Base-by-base conservation (phyloP, 148 eudicot species). In the Persicaria tinctoria region DNA sequence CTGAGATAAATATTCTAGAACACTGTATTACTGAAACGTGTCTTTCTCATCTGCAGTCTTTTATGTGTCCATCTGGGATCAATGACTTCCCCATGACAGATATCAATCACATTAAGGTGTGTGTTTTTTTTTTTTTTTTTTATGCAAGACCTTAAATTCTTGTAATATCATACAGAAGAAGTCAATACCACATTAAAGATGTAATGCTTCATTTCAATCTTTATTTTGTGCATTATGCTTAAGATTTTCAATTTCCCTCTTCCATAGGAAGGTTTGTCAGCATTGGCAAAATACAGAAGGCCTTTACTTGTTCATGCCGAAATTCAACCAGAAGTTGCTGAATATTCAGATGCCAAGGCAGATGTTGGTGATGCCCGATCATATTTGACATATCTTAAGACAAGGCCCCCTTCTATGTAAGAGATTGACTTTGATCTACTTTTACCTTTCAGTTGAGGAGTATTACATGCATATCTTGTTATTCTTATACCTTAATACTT, bases 11-110 rank as follows among this genome's bases (percentile, higher is more conserved):
- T 17, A 13, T 38, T 41, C 6, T 44, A 41, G 6, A 5, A 20
- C 66, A 66, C 70, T 63, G 63, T 57, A 32, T 32, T 3, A 41
- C 46, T 66, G 70, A 38, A 66, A 2, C 38, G 47, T 27, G 17
- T 16, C 17, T 54, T 53, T 84, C 49, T 76, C 75, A 75, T 60
- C 16, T 78, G 77, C 79, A 95, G 99, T 95, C 99, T 79, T 95
- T 95, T 79, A 95, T 95, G 99, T 87, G 93, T 75, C 99, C 99
- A 49, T 95, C 99, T 27, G 99, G 99, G 73, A 95, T 95, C 84
- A 85, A 92, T 55, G 99, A 95, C 82, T 95, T 95, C 51, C 99
- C 97, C 73, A 95, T 95, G 99, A 92, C 99, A 80, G 85, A 86
- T 81, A 79, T 85, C 18, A 85, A 80, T 76, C 97, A 95, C 72